Evolutionary conservation across 2,329 filamentous ascomycete genomes (phyloP), one percentile per base, ranked within the genome.

Genomic region (Dothistroma pini): DNA sequence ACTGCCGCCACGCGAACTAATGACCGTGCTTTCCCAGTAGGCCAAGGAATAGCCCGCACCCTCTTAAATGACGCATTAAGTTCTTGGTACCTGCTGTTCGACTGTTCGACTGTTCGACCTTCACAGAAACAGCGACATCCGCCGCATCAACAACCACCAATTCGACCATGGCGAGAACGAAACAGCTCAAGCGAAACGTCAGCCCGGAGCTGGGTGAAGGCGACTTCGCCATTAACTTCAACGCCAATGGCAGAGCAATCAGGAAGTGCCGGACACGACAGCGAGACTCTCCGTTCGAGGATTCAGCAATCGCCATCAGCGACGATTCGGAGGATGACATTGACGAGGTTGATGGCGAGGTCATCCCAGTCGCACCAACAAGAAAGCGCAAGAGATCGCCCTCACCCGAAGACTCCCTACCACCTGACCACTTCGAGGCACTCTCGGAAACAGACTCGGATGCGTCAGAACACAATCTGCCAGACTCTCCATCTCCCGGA

Each of bases 221-320:
- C 44, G 63, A 70, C 58, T 67, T 68, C 49, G 63, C 63, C 19
- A 70, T 72, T 47, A 69, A 71, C 53, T 75, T 75, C 70, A 78
- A 78, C 66, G 66, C 72, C 57, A 79, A 76, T 9, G 78, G 78
- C 52, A 72, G 78, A 5, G 78, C 78, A 7, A 74, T 80, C n/a
- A 75, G 78, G 48, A 67, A 66, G 54, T 68, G 66, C 59, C 72
- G 74, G 35, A 74, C 69, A n/a, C 75, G 76, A 11, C 73, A 72
- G 58, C 65, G 62, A 14, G 65, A 68, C 8, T 74, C 70, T 2
- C 76, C 72, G n/a, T 80, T 75, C 60, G 73, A 79, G 21, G 76
- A 79, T 59, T 76, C 76, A 1, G 68, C 67, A 14, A 63, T 71
- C 4, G 64, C 72, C 56, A 71, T 77, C 34, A 75, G 75, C 49